Base-by-base conservation (phyloP, 2,329 filamentous ascomycete genomes). In the Clarireedia monteithiana region DNA sequence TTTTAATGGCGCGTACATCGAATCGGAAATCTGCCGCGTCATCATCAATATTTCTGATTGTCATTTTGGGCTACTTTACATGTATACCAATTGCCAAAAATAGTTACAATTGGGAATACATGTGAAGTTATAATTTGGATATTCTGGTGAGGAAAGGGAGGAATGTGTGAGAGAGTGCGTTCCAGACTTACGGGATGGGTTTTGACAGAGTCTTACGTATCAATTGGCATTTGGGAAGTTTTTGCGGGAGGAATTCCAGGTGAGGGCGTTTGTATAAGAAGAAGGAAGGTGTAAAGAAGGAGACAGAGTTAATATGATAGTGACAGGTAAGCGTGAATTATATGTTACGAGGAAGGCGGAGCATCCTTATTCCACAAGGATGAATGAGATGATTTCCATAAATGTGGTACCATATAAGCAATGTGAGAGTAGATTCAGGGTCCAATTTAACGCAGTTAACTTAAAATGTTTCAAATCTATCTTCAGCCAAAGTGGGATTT, bases 21-120 rank as follows among this genome's bases (percentile, higher is more conserved):
- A 55, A 49, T 36, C n/a, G 36, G 26, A 50, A 50, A 51, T 50
- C 53, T 58, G 57, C 57, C 36, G 53, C 48, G 27, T 56, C 53
- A 46, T 57, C 46, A 51, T 59, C 40, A 59, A 49, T 51, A 57
- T 51, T 49, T 38, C 12, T 39, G n/a, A 53, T 49, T 5, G 49
- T 34, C 56, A 56, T 51, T 23, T 47, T 34, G 3, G 9, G 7
- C 20, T 30, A 24, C 23, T 42, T 23, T 23, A 26, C 24, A 46
- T 26, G 38, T 50, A 17, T 55, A 3, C 53, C 53, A 44, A 42
- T 55, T 50, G 6, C 20, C 42, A 20, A 46, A 24, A 36, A 50
- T 6, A 27, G 30, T 24, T 24, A 20, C 24, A 34, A 7, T 15
- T 24, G 27, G 40, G 6, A 10, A 27, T 38, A 42, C 27, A 17